These are phyloP conservation scores for Colletotrichum cuscutae DNA, from an alignment of 2,329 filamentous ascomycete genomes.

Conservation along the genomic window DNA sequence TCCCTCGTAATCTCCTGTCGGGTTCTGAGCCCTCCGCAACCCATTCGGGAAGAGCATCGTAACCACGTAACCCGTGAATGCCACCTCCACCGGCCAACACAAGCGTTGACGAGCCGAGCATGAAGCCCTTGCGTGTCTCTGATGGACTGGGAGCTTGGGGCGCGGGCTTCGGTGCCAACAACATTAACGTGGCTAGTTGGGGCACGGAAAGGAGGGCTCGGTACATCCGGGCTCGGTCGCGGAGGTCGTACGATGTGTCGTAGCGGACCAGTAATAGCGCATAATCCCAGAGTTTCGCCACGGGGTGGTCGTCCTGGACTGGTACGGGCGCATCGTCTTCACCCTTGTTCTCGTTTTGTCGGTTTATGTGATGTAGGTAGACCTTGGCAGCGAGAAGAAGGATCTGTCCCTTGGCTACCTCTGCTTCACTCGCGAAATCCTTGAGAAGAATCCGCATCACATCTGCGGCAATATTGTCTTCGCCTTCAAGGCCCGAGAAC, in stretches of 20 bases:
- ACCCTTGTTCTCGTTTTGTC: conserved; percentile 58
- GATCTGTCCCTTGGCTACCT: conserved; percentile 90
- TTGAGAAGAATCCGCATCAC: conserved; percentile 89
- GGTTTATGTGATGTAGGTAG: conserved; percentile 87
- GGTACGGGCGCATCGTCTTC: conserved; percentile 44
- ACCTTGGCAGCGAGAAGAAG: conserved; percentile 95
- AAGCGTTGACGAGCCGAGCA: conserved; percentile 86
- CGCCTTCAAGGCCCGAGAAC: conserved; percentile 81
- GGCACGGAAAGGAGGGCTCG: conserved; percentile 84
- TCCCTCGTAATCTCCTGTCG: conserved; percentile 76
- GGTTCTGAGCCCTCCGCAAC: conserved; percentile 84
- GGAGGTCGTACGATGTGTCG: conserved; percentile 93
- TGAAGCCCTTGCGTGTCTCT: conserved; percentile 80
- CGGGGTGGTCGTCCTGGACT: conserved; percentile 69
- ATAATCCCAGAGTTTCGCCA: conserved; percentile 85
- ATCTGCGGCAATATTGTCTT: conserved; percentile 92
- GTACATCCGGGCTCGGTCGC: conserved; percentile 90
- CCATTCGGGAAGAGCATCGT: conserved; percentile 85
- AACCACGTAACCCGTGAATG: conserved; percentile 79
- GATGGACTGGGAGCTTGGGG: conserved; percentile 91
- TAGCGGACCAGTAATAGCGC: conserved; percentile 87
- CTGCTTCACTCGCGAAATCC: conserved; percentile 84
- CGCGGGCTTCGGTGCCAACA: conserved; percentile 93
- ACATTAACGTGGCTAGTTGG: conserved; percentile 88
- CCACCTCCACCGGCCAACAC: conserved; percentile 83